Base-by-base conservation (phyloP, 2,329 filamentous ascomycete genomes). In the Eurotiales sp. region DNA sequence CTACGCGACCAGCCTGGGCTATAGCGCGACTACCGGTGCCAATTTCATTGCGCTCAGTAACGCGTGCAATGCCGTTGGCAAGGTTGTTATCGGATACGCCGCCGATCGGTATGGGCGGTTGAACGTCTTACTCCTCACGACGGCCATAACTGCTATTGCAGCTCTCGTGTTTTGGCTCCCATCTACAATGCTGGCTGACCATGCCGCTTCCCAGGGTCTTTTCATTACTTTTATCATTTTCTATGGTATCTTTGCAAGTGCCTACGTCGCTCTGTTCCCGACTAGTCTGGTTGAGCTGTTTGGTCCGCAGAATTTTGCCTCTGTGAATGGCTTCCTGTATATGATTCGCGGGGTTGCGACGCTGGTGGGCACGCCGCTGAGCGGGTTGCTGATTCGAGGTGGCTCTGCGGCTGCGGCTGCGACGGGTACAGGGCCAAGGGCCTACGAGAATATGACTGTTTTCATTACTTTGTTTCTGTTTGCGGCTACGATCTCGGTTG, bases 11-110 rank as follows among this genome's bases (percentile, higher is more conserved):
- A 68, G 67, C 2, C 53, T 72, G 25, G 71, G 70, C 4, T 73
- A 72, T 11, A 64, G 60, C 19, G 59, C 60, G 11, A 57, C 59
- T 1, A 64, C 64, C 10, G 69, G 66, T 0, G 68, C 70, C 0
- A 72, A 66, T 17, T 65, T 74, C 14, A 70, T 72, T 30, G 62
- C 70, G 4, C 58, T 72, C 3, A 70, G 66, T 22, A 74, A 73
- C 45, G 69, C 68, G 0, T 64, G 67, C 7, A 72, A 71, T 52
- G 68, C 68, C 2, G 52, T 68, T 4, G 69, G 68, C 2, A 69
- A 69, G 48, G 64, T 74, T 3, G 58, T 62, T 1, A 67, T 73
- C 50, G 70, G 72, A 1, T 62, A 65, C 37, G 53, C 64, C 2
- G 69, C 71, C 3, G 71, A 72, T 52, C 57, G 63, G 3, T 60